Percentiles rank a stretch among this genome's conserved stretches.
Evolutionary conservation across 176 grass and related monocot species (phyloP).

Genomic region (Otatea glauca): DNA sequence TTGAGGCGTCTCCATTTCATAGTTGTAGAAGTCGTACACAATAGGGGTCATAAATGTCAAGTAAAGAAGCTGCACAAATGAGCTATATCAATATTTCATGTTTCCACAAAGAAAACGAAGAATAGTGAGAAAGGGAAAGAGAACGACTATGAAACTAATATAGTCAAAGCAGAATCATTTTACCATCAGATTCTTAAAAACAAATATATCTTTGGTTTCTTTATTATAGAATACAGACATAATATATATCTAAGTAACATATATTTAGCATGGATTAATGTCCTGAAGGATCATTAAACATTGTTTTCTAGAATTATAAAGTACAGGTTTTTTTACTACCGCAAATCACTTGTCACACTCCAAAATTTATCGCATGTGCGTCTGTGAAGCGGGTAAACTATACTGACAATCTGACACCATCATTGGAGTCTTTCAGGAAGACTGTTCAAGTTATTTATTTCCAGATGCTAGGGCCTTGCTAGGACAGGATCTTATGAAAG

Average conservation of each 20-base stretch:
- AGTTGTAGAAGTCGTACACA: conserved; percentile 71
- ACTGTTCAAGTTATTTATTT: background rate
- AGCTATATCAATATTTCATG: conserved; percentile 21
- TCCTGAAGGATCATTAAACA: background rate
- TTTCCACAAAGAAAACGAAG: background rate
- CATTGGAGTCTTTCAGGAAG: background rate
- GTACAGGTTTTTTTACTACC: background rate
- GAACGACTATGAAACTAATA: background rate
- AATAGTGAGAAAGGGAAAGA: background rate
- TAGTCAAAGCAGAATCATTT: background rate
- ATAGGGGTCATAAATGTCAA: conserved; percentile 62
- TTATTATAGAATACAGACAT: background rate
- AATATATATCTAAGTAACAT: conserved; percentile 8
- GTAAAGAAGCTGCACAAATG: conserved; percentile 60
- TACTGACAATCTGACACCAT: background rate
- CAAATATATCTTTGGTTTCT: background rate
- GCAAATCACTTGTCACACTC: background rate
- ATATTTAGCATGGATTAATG: background rate
- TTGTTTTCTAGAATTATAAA: background rate
- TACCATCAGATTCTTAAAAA: background rate
- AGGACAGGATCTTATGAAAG: background rate
- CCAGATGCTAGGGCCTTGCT: conserved; percentile 5
- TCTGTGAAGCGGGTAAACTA: background rate
- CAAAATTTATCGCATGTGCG: background rate
- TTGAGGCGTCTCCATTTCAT: conserved; percentile 56